phyloP scores from a whole-genome alignment of 306 rosid species.

The Cicer chorassanicum region DNA sequence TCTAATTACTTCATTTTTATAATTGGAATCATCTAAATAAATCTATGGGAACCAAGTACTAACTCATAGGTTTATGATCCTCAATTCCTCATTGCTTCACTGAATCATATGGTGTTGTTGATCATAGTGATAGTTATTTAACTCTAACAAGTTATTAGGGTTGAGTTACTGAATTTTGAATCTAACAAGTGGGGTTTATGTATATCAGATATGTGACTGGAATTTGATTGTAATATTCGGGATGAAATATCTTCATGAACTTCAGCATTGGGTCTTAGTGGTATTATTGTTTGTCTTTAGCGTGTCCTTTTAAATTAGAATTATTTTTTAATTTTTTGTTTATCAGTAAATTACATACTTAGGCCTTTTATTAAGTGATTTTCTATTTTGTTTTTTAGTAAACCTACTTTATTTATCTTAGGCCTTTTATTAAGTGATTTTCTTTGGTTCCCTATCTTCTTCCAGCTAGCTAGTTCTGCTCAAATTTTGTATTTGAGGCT shows the following conservation, averaged over 20 bases:
- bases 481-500: background rate
- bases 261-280: background rate
- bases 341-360: background rate
- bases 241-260: background rate
- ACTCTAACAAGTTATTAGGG: background rate
- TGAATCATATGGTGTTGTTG: background rate
- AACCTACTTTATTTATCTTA: background rate
- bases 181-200: background rate
- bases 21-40: background rate
- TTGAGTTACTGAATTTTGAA: background rate
- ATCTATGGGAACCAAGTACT: background rate
- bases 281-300: background rate
- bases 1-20: background rate
- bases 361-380: no score
- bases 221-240: background rate
- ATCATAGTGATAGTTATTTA: no score
- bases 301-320: background rate
- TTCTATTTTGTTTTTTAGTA: background rate
- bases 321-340: no score
- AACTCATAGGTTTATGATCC: constrained; percentile 12
- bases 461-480: background rate
- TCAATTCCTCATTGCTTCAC: constrained; percentile 1
- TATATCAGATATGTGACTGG: background rate
- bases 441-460: background rate
- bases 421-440: background rate